Conservation (phyloP, 1,284 basidiomycete genomes). For the Cryptococcus jaspeensis region DNA sequence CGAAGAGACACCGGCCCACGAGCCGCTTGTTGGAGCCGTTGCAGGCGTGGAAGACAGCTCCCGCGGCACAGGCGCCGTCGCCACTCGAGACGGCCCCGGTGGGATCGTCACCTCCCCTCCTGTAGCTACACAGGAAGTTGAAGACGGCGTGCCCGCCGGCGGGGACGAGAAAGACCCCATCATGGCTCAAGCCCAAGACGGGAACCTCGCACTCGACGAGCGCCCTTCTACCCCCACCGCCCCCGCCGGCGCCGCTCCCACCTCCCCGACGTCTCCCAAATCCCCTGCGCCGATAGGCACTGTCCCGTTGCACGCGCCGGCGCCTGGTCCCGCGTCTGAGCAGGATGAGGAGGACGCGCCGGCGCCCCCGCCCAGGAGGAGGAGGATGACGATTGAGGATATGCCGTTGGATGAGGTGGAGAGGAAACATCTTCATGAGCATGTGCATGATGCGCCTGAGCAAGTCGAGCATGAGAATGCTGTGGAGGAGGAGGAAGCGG, state of each 20-base stretch:
- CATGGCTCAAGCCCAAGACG: constrained; percentile 24
- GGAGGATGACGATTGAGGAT: constrained; percentile 17
- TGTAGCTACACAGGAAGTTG: constrained; percentile 14
- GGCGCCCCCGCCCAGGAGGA: constrained; percentile 16
- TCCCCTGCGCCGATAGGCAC: constrained; percentile 18
- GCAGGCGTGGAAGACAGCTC: constrained; percentile 18
- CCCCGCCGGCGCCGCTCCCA: constrained; percentile 1
- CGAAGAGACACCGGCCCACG: not conserved
- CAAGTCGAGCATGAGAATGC: constrained; percentile 9
- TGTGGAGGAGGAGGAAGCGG: constrained; percentile 17
- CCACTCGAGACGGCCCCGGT: constrained; percentile 9
- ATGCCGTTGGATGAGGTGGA: constrained; percentile 38
- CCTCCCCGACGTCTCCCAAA: not conserved
- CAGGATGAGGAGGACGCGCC: constrained; percentile 12
- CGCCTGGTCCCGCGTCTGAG: constrained; percentile 8
- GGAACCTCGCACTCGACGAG: constrained; percentile 13
- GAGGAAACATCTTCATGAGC: constrained; percentile 35
- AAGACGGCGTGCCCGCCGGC: constrained; percentile 29
- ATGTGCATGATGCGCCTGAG: constrained; percentile 10
- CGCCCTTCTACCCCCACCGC: not conserved
- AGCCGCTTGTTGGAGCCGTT: constrained; percentile 11
- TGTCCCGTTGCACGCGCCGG: constrained; percentile 38
- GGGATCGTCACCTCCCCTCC: constrained; percentile 19
- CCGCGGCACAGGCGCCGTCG: constrained; percentile 14
- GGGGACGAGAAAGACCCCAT: constrained; percentile 34